Base-by-base conservation (phyloP, 139 green algal genomes). In the Coccomyxa sp. region DNA sequence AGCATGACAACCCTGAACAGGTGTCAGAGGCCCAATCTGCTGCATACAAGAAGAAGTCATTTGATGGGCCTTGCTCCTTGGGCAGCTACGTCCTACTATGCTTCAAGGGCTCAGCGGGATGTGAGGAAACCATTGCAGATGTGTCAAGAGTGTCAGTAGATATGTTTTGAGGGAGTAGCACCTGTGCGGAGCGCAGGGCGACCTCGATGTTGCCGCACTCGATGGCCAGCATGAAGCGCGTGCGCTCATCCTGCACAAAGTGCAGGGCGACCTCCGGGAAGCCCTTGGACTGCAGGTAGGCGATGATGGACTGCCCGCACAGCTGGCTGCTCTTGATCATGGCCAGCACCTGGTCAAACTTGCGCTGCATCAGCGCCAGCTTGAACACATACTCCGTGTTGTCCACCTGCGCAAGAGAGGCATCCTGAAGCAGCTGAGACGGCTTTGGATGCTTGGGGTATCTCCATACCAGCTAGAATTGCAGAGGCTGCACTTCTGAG, bases 371-470 rank as follows among this genome's bases (percentile, higher is more conserved):
- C 75, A 99, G 93, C 40, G 96, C 96, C 80, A 99, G 91, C 92
- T 99, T 99, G 93, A 99, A 99, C 83, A 94, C 90, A 88, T 96
- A 98, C 92, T 99, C 96, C 0, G 91, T 95, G n/a, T 87, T 86
- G 83, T 99, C 91, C 35, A 98, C 90, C 88, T 96, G 90, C 78
- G 55, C 8, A n/a, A n/a, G n/a, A n/a, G n/a, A n/a, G n/a, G n/a
- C n/a, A n/a, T n/a, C n/a, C n/a, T n/a, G n/a, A n/a, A n/a, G n/a
- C n/a, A n/a, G n/a, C n/a, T n/a, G n/a, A n/a, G n/a, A n/a, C n/a
- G n/a, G n/a, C n/a, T n/a, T n/a, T n/a, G n/a, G n/a, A n/a, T n/a
- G n/a, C n/a, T n/a, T n/a, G n/a, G n/a, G n/a, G n/a, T n/a, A n/a
- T n/a, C n/a, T n/a, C n/a, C n/a, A n/a, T n/a, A n/a, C n/a, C n/a